These are phyloP conservation scores for Lentinus brumalis DNA, from an alignment of 768 basidiomycete species.

Conservation along the genomic window DNA sequence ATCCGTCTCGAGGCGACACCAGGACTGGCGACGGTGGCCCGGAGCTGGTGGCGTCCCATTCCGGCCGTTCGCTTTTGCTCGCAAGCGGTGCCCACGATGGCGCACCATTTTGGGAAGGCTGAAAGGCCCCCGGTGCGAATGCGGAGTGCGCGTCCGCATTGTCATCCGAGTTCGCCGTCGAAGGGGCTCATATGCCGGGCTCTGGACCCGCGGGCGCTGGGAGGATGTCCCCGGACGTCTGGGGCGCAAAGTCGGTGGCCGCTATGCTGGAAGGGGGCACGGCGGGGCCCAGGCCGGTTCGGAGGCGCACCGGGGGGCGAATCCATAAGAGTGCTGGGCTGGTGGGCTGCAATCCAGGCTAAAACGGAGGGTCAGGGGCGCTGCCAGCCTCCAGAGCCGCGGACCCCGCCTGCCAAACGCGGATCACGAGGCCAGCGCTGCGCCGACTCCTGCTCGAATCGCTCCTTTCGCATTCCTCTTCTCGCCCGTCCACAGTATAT, in stretches of 20 bases:
- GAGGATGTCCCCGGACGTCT: not conserved
- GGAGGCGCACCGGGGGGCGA: not conserved
- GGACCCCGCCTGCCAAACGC: slow-evolving; percentile 28
- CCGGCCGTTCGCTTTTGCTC: slow-evolving; percentile 23
- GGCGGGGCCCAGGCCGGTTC: not conserved
- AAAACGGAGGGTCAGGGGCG: slow-evolving; percentile 19
- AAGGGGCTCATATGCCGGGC: not conserved
- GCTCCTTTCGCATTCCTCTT: not conserved
- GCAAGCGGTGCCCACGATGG: slow-evolving; percentile 7
- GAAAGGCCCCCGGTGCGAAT: slow-evolving; percentile 27
- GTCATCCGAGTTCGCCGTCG: not conserved
- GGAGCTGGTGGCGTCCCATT: slow-evolving; percentile 14
- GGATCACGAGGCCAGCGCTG: slow-evolving; percentile 29
- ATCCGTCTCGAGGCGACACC: too few relatives aligned
- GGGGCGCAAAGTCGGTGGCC: slow-evolving; percentile 8
- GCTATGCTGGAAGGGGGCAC: slow-evolving; percentile 9
- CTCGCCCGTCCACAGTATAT: slow-evolving; percentile 19
- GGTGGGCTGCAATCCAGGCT: slow-evolving; percentile 5
- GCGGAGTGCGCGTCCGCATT: not conserved
- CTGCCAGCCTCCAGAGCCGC: slow-evolving; percentile 27
- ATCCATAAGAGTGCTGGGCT: slow-evolving; percentile 9
- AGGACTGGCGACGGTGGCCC: too few relatives aligned
- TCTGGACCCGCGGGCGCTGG: not conserved
- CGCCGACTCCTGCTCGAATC: slow-evolving; percentile 11
- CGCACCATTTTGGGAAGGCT: slow-evolving; percentile 25